Evolutionary conservation across 1,284 basidiomycete species (phyloP).

Genomic region (Melampsora americana): DNA sequence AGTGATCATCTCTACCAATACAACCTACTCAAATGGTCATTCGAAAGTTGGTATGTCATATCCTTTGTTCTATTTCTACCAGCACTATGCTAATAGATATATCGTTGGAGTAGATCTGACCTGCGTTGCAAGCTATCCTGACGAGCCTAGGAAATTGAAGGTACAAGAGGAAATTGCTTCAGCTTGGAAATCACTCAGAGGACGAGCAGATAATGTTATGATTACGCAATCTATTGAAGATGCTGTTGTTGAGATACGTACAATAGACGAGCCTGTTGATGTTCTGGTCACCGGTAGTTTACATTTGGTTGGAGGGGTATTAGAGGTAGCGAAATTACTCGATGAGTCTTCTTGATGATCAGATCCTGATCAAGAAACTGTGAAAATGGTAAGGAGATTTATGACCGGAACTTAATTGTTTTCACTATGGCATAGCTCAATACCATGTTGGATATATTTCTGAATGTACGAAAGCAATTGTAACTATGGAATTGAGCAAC

Average conservation of each 20-base stretch:
- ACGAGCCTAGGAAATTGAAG: conserved; percentile 66
- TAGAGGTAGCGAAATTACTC: conserved; percentile 53
- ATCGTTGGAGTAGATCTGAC: conserved; percentile 16
- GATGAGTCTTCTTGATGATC: not conserved
- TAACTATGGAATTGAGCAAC: too few relatives aligned
- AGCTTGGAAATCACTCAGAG: conserved; percentile 68
- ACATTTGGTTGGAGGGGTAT: conserved; percentile 88
- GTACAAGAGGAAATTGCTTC: conserved; percentile 72
- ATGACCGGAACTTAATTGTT: too few relatives aligned
- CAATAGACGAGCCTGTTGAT: conserved; percentile 55
- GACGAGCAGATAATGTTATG: conserved; percentile 64
- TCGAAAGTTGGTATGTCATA: conserved; percentile 55
- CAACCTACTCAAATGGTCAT: conserved; percentile 81
- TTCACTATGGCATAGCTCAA: too few relatives aligned
- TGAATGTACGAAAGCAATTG: too few relatives aligned
- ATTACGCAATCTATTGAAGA: conserved; percentile 86
- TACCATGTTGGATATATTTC: too few relatives aligned
- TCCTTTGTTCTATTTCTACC: too few relatives aligned
- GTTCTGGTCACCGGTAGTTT: conserved; percentile 87
- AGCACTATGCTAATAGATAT: not conserved
- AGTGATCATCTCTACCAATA: conserved; percentile 92
- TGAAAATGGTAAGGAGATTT: too few relatives aligned
- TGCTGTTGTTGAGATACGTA: conserved; percentile 60
- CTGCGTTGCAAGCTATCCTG: conserved; percentile 60
- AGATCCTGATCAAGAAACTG: too few relatives aligned